Evolutionary conservation across 441 rosid species (phyloP), one percentile per base, ranked within the genome.

Genomic region (Erodium texanum): DNA sequence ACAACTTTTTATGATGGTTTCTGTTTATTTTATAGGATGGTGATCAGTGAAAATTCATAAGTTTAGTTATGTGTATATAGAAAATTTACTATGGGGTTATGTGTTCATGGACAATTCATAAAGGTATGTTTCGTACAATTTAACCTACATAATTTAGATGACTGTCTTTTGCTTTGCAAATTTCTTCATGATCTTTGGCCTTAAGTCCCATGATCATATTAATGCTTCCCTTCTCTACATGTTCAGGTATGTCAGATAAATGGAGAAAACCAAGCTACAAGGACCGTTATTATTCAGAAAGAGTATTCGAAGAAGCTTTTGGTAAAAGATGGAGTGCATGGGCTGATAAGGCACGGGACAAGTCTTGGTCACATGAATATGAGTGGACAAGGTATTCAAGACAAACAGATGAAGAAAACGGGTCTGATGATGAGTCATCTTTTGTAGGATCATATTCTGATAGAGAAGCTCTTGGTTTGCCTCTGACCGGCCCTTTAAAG

Each of bases 381-480:
- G 76, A 86, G 76, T 79, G 87, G 87, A 76, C 78, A 73, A 87
- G 78, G 66, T 61, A 72, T 24, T 50, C 76, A 24, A 79, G 68
- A 12, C 8, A 70, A 78, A 75, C 72, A 62, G 70, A 71, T 48
- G 65, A 19, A 12, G 78, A 82, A 0, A 5, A 61, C 0, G 84
- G 83, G 50, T 76, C 82, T 32, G 82, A 79, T 36, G 79, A 75
- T 0, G 82, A 80, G 75, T 66, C 64, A 3, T 61, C 41, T 65
- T 59, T 65, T 12, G 67, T 79, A 15, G 92, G 88, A 68, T 83
- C 88, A 24, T 45, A 22, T 77, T 77, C 82, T 7, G 90, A 86
- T 66, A 79, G 90, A 75, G 75, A 68, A 36, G 65, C 75, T 48
- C 92, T 89, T 34, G 89, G 85, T 61, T 76, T 86, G 74, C 89